These are phyloP conservation scores for Aspergillus ruber DNA, from an alignment of 2,329 filamentous ascomycete genomes.

Conservation along the genomic window DNA sequence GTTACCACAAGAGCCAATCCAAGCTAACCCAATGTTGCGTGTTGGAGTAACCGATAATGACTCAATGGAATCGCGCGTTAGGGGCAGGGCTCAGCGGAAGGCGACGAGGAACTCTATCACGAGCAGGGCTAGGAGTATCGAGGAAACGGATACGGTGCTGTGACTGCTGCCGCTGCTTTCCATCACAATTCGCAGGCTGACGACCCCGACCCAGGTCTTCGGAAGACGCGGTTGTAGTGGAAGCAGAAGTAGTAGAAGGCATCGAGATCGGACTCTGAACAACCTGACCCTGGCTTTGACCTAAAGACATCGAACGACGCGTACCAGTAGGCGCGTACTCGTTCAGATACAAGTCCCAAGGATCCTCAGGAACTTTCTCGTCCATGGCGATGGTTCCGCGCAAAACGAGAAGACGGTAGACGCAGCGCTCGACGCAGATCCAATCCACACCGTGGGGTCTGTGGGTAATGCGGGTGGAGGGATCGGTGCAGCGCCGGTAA, in stretches of 20 bases:
- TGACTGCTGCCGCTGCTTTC: neutral
- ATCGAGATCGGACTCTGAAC: constrained; percentile 2
- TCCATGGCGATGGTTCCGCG: constrained; percentile 1
- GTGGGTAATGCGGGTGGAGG: constrained; percentile 2
- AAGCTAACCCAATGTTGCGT: neutral
- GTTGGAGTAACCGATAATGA: neutral
- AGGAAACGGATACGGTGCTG: neutral
- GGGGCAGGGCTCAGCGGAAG: neutral
- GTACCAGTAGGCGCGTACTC: constrained; percentile 4
- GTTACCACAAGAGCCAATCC: neutral
- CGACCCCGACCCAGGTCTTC: neutral
- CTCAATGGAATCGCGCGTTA: neutral
- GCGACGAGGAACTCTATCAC: neutral
- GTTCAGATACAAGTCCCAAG: constrained; percentile 5
- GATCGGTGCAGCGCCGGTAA: constrained; percentile 3
- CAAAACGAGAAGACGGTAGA: constrained; percentile 8
- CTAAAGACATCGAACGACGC: neutral
- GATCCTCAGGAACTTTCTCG: constrained; percentile 2
- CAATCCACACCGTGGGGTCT: constrained; percentile 6
- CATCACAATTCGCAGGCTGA: neutral
- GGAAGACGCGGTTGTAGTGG: neutral
- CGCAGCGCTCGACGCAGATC: constrained; percentile 1
- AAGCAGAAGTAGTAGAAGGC: neutral
- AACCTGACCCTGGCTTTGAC: neutral
- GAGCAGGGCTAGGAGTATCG: neutral